Evolutionary conservation across 805 yeast genomes (phyloP), one percentile per base, ranked within the genome.

Genomic region (Teunomyces funiuensis): DNA sequence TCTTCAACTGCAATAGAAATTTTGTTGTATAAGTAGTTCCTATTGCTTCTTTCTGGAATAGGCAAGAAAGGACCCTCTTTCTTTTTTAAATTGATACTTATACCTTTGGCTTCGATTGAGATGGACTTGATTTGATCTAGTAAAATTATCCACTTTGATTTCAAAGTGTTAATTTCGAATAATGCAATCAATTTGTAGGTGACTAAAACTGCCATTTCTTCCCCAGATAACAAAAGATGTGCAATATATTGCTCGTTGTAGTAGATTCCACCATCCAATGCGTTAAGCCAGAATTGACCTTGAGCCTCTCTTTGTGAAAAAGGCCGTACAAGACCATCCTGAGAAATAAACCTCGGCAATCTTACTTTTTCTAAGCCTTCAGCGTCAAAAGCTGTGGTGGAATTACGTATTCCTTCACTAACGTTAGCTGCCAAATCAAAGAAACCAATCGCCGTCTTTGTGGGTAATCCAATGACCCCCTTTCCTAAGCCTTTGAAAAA

Each of bases 381-480:
- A 3, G 76, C 79, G 58, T 88, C 96, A 58, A 88, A 84, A 1
- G 86, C 91, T 0, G 96, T 87, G 0, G 99, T 88, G 0, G 97
- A 87, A 58, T 84, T 90, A 45, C 90, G 76, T 37, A 95, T 89
- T 19, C 98, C 98, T 58, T 90, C 97, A 65, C 96, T 83, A 27
- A 93, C 82, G 61, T 88, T 91, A 40, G 86, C 85, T 0, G 98
- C 96, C 47, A 95, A 71, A 58, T 93, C 99, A 50, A 93, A 83
- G 17, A 93, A 60, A 9, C 99, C 99, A 51, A 91, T 89, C 0
- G 97, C 96, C 0, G 98, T 88, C 68, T 93, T 93, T 0, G 99
- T 90, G 0, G 99, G 99, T 22, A 95, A 66, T 0, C 99, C 99
- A 42, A 93, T 79, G n/a, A 95, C 57, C 9, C 99, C 99, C 54